A percentile compares a stretch with the other conserved stretches of the same genome.
phyloP scores from a whole-genome alignment of 1,284 basidiomycete genomes.

The Pterulicium gracile region DNA sequence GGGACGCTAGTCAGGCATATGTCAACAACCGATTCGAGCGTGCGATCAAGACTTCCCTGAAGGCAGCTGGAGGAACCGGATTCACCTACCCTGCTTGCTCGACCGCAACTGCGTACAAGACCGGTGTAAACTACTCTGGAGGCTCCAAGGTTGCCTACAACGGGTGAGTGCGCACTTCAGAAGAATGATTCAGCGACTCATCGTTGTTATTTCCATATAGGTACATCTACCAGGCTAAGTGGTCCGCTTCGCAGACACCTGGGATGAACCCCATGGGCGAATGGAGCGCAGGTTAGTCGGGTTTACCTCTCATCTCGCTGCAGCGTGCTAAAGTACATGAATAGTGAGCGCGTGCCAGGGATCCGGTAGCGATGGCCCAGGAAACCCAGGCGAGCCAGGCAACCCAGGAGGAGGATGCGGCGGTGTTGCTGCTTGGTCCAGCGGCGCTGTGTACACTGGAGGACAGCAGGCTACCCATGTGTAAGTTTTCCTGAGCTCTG shows the following conservation, averaged over 20 bases:
- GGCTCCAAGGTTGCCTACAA: constrained; percentile 31
- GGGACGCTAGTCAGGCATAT: constrained; percentile 18
- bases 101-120: constrained; percentile 1
- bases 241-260: background rate
- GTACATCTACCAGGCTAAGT: constrained; percentile 3
- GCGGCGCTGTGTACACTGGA: constrained; percentile 28
- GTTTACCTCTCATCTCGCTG: no score
- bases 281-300: background rate
- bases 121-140: constrained; percentile 28
- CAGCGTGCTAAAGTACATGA: no score
- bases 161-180: constrained; percentile 17
- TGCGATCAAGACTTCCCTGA: constrained; percentile 40
- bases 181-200: no score
- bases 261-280: background rate
- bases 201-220: background rate
- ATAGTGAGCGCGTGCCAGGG: background rate
- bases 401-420: background rate
- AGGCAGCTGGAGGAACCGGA: constrained; percentile 17
- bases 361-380: background rate
- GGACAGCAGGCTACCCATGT: constrained; percentile 32
- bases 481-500: constrained; percentile 13
- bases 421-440: constrained; percentile 1
- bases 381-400: background rate
- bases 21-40: constrained; percentile 42
- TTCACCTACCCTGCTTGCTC: background rate